These are phyloP conservation scores for Diaporthe eres DNA, from an alignment of 2,329 filamentous ascomycete species.

Conservation along the genomic window DNA sequence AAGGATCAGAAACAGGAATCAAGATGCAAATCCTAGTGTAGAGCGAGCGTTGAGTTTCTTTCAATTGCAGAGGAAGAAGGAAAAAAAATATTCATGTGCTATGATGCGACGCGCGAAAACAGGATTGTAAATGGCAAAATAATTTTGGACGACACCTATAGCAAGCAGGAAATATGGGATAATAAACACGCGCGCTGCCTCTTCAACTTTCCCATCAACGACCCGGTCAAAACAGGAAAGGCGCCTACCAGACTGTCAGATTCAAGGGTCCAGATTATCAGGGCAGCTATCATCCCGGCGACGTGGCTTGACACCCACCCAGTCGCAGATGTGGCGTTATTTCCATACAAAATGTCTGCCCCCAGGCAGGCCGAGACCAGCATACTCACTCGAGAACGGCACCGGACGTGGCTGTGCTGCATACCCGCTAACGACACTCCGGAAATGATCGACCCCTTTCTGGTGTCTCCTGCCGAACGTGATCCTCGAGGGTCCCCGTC, in stretches of 20 bases:
- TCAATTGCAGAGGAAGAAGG: not conserved
- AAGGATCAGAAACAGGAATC: slow-evolving; percentile 1
- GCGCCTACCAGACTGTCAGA: slow-evolving; percentile 23
- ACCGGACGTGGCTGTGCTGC: slow-evolving; percentile 21
- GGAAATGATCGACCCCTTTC: slow-evolving; percentile 35
- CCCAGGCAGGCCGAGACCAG: fast-evolving
- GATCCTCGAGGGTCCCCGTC: slow-evolving; percentile 8
- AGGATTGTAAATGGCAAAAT: slow-evolving; percentile 6
- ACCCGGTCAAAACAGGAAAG: slow-evolving; percentile 15
- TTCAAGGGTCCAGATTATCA: slow-evolving; percentile 21
- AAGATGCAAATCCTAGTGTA: not conserved
- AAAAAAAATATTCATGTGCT: not conserved
- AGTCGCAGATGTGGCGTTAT: not conserved
- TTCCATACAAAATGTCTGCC: not conserved
- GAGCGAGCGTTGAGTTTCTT: not conserved
- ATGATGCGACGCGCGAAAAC: slow-evolving; percentile 17
- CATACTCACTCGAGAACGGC: not conserved
- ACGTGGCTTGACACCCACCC: slow-evolving; percentile 18
- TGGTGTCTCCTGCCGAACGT: slow-evolving; percentile 7
- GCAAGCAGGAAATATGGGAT: slow-evolving; percentile 25
- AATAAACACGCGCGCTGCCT: slow-evolving; percentile 24
- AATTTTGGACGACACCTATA: not conserved
- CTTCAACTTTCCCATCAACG: not conserved
- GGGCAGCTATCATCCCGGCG: slow-evolving; percentile 8
- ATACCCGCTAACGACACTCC: slow-evolving; percentile 7